These are phyloP conservation scores for Biscogniauxia marginata DNA, from an alignment of 2,329 filamentous ascomycete species.

Conservation along the genomic window DNA sequence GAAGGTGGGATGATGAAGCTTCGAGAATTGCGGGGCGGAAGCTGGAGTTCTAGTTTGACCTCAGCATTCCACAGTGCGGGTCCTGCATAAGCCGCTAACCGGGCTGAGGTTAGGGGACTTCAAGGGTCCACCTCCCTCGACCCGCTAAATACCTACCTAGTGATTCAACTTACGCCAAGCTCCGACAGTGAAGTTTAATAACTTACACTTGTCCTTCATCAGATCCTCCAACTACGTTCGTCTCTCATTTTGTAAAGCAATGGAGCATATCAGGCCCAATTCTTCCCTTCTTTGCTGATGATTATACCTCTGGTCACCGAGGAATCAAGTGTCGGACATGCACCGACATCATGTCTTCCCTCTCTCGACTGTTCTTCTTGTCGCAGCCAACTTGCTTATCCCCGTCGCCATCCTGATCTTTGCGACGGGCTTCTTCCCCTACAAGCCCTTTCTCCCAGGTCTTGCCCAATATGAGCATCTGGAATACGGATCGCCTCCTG, in stretches of 20 bases:
- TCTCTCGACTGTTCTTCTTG: conserved; percentile 45
- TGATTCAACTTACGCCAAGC: not conserved
- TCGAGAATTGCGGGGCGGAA: not conserved
- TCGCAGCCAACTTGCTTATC: conserved; percentile 73
- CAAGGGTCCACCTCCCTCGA: too few relatives aligned
- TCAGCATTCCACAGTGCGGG: not conserved
- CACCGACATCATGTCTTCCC: conserved; percentile 27
- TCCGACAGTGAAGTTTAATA: not conserved
- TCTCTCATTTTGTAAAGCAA: not conserved
- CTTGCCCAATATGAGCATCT: conserved; percentile 66
- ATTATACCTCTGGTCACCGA: not conserved
- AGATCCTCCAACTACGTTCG: too few relatives aligned
- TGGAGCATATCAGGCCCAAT: not conserved
- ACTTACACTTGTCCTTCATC: not conserved
- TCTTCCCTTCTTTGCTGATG: not conserved
- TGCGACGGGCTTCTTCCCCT: conserved; percentile 92
- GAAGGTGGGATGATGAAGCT: not conserved
- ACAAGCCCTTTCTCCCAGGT: conserved; percentile 90
- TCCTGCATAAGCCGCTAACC: not conserved
- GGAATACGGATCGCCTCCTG: conserved; percentile 54
- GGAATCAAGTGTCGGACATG: conserved; percentile 23
- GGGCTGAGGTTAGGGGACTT: too few relatives aligned
- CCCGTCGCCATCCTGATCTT: conserved; percentile 74
- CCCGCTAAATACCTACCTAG: not conserved
- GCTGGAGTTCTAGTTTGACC: too few relatives aligned